These are phyloP conservation scores for Leishmania tropica DNA, from an alignment of 208 protist genomes.

Conservation along the genomic window DNA sequence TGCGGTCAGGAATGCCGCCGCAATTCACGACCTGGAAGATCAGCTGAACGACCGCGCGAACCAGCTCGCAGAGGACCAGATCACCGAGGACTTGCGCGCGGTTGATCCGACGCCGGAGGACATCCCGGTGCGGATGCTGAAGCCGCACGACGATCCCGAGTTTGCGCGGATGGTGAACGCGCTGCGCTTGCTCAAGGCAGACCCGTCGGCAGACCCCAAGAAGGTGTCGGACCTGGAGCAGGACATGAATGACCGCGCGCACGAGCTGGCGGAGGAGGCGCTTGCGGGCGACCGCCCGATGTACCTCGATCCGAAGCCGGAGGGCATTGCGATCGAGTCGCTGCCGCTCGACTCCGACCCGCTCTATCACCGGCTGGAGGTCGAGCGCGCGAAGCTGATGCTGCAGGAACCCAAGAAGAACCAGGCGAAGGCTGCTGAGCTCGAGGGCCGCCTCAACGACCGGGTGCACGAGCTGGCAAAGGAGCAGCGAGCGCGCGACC, in stretches of 20 bases:
- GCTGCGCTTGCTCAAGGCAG: conserved; percentile 55
- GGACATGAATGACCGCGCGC: conserved; percentile 72
- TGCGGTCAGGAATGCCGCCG: conserved; percentile 47
- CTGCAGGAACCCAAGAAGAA: conserved; percentile 64
- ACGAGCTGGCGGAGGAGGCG: conserved; percentile 63
- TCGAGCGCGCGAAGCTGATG: conserved; percentile 73
- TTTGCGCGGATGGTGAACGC: conserved; percentile 60
- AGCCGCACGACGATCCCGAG: conserved; percentile 65
- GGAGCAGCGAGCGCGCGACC: conserved; percentile 56
- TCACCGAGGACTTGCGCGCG: conserved; percentile 62
- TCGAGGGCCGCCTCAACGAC: conserved; percentile 75
- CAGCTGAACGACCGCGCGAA: conserved; percentile 72
- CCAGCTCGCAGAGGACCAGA: conserved; percentile 63
- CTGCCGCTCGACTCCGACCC: conserved; percentile 63
- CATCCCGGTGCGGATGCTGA: conserved; percentile 64
- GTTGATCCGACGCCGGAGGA: conserved; percentile 46
- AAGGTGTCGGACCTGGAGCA: conserved; percentile 65
- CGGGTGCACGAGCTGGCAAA: conserved; percentile 77
- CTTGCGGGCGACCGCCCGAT: conserved; percentile 46
- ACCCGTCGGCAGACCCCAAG: conserved; percentile 49
- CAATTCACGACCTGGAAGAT: conserved; percentile 67
- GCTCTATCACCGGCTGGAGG: conserved; percentile 71
- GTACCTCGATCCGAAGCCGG: conserved; percentile 62
- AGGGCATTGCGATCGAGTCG: conserved; percentile 56
- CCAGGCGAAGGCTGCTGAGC: conserved; percentile 59